Conservation (phyloP, 2,329 filamentous ascomycete species). For the Ilyonectria destructans region DNA sequence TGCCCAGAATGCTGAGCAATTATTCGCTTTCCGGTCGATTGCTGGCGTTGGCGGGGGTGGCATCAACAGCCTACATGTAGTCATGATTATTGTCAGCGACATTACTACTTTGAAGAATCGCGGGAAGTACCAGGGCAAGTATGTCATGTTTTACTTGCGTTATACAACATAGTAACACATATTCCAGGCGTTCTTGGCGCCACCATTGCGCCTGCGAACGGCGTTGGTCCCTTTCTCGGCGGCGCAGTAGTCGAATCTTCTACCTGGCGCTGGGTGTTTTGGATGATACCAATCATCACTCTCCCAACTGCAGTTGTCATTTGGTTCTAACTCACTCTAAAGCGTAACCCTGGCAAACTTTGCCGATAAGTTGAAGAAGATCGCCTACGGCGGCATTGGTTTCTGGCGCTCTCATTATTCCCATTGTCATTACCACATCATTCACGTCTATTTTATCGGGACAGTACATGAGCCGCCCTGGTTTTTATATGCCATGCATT, state of each 20-base stretch:
- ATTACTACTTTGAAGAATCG: conserved; percentile 55
- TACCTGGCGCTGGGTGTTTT: conserved; percentile 53
- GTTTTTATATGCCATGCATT: conserved; percentile 51
- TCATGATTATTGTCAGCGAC: conserved; percentile 58
- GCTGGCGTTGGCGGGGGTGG: conserved; percentile 56
- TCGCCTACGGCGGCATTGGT: conserved; percentile 29
- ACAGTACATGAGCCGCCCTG: conserved; percentile 50
- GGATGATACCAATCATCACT: conserved; percentile 13
- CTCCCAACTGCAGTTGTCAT: neutral
- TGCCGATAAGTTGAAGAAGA: too few species aligned
- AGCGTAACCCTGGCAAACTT: too few species aligned
- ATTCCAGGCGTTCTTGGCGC: conserved; percentile 36
- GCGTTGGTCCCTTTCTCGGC: conserved; percentile 57
- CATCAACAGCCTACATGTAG: conserved; percentile 53
- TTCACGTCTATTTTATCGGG: conserved; percentile 51
- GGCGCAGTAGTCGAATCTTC: conserved; percentile 49
- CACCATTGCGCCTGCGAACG: conserved; percentile 54
- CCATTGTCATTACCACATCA: conserved; percentile 50
- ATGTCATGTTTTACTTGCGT: conserved; percentile 11
- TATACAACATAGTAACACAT: neutral
- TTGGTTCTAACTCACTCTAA: neutral
- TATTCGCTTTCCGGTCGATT: conserved; percentile 56
- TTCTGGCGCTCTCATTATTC: conserved; percentile 51
- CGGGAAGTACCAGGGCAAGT: conserved; percentile 52
- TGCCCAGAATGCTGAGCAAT: conserved; percentile 41